Base-by-base conservation (phyloP, 345 rosid species). In the Brassica incana region DNA sequence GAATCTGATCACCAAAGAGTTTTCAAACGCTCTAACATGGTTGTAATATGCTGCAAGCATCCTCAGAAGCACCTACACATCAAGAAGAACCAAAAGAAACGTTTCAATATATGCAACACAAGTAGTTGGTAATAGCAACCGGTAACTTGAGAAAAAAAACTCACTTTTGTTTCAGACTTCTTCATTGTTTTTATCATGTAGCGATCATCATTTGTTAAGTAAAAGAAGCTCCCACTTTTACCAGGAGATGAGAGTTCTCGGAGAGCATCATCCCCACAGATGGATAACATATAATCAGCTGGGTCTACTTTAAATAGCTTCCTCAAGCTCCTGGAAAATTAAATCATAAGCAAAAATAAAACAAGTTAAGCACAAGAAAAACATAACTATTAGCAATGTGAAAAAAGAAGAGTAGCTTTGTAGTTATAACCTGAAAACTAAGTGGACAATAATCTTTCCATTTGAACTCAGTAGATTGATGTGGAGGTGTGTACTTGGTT, bases 381-480 rank as follows among this genome's bases (percentile, higher is more conserved):
- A 29, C 35, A 64, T 8, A n/a, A 10, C 38, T 71, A 40, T 35
- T 78, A 58, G 7, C 29, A 65, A 18, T 64, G 45, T 38, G 52
- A 4, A 67, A 67, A 48, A 45, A 12, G 10, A 7, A 27, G 27
- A 23, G 48, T 59, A 15, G 40, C 9, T 9, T 36, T 50, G 33
- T 11, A 10, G 59, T 76, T 20, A 69, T 73, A 20, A 93, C 98
- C 98, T 89, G 90, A 94, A 94, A 77, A 94, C 98, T 67, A 92
- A 92, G 78, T 12, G 97, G 98, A 71, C 98, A 92, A 67, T 94
- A 94, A 69, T 94, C 98, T 84, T 94, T 94, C 98, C 98, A 92
- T 81, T 79, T 94, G 78, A 94, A 94, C 54, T 94, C 98, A 66
- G 73, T 72, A 30, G 97, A 90, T 67, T 86, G 90, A 80, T 94